Evolutionary conservation across 768 basidiomycete genomes (phyloP).

Genomic region (Coprinellus micaceus): DNA sequence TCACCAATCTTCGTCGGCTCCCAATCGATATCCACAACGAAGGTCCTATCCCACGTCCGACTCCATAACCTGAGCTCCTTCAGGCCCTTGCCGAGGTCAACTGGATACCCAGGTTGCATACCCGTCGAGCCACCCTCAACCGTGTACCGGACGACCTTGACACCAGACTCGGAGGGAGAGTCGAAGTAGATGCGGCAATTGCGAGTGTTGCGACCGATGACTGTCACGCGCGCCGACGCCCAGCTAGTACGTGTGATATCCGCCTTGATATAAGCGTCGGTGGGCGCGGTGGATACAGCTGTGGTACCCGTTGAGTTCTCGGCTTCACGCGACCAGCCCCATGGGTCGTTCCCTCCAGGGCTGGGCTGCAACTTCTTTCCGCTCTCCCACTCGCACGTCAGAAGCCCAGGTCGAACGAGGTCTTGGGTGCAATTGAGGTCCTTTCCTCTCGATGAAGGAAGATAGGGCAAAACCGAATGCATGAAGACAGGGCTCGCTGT

Average conservation of each 20-base stretch:
- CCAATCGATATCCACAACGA: conserved; percentile 54
- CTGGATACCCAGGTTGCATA: conserved; percentile 40
- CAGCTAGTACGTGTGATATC: conserved; percentile 37
- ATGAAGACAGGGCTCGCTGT: conserved; percentile 44
- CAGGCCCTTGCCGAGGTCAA: conserved; percentile 24
- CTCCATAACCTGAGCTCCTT: conserved; percentile 54
- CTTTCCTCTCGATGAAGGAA: conserved; percentile 48
- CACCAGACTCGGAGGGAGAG: conserved; percentile 7
- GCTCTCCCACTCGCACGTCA: conserved; percentile 47
- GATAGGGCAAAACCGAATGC: conserved; percentile 39
- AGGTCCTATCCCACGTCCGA: conserved; percentile 51
- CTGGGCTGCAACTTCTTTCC: conserved; percentile 32
- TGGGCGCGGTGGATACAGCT: background rate
- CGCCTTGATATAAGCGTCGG: conserved; percentile 41
- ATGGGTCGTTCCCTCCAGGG: conserved; percentile 26
- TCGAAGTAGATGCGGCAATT: conserved; percentile 60
- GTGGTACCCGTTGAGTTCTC: background rate
- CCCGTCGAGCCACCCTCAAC: conserved; percentile 34
- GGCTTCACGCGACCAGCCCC: background rate
- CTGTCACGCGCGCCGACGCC: conserved; percentile 42
- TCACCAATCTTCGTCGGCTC: conserved; percentile 16
- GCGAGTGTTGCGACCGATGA: conserved; percentile 60
- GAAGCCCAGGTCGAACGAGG: conserved; percentile 32
- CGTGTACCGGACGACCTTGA: conserved; percentile 35
- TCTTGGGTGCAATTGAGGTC: conserved; percentile 28